phyloP scores from a whole-genome alignment of 1,139 yeast genomes.

The Debaryomyces subglobosus region DNA sequence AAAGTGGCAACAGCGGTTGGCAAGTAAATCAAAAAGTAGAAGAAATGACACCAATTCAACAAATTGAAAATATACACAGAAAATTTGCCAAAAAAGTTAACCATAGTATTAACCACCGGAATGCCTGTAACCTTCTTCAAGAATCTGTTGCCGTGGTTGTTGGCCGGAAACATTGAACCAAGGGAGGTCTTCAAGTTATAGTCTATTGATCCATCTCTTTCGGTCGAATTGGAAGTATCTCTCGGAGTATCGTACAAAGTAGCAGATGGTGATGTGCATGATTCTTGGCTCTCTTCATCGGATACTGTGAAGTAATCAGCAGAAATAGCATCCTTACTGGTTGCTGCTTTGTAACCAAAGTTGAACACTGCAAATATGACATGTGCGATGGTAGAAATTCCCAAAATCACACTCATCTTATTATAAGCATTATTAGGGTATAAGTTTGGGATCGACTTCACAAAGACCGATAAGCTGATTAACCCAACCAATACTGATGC shows the following conservation, averaged over 20 bases:
- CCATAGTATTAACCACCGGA: neutral
- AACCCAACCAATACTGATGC: slow-evolving; percentile 52
- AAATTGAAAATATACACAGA: slow-evolving; percentile 43
- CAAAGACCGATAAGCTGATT: slow-evolving; percentile 61
- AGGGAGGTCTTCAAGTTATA: slow-evolving; percentile 21
- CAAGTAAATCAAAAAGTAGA: slow-evolving; percentile 60
- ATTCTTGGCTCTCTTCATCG: slow-evolving; percentile 37
- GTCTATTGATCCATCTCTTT: slow-evolving; percentile 16
- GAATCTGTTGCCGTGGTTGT: neutral
- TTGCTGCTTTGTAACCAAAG: slow-evolving; percentile 18
- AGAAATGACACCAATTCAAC: slow-evolving; percentile 68
- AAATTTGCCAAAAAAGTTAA: slow-evolving; percentile 12
- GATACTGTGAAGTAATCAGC: slow-evolving; percentile 19
- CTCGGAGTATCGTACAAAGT: slow-evolving; percentile 40
- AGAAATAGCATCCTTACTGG: slow-evolving; percentile 8
- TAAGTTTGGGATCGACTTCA: slow-evolving; percentile 59
- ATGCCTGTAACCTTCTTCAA: slow-evolving; percentile 1
- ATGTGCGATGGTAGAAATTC: slow-evolving; percentile 57
- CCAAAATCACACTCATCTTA: slow-evolving; percentile 62
- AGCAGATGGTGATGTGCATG: slow-evolving; percentile 36
- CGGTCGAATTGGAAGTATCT: slow-evolving; percentile 8
- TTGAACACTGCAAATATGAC: slow-evolving; percentile 49
- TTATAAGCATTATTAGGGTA: slow-evolving; percentile 80
- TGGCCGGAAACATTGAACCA: slow-evolving; percentile 16
- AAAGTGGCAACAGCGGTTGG: slow-evolving; percentile 81